phyloP scores from a whole-genome alignment of 2,329 filamentous ascomycete genomes.

The Elsinoe arachidis region DNA sequence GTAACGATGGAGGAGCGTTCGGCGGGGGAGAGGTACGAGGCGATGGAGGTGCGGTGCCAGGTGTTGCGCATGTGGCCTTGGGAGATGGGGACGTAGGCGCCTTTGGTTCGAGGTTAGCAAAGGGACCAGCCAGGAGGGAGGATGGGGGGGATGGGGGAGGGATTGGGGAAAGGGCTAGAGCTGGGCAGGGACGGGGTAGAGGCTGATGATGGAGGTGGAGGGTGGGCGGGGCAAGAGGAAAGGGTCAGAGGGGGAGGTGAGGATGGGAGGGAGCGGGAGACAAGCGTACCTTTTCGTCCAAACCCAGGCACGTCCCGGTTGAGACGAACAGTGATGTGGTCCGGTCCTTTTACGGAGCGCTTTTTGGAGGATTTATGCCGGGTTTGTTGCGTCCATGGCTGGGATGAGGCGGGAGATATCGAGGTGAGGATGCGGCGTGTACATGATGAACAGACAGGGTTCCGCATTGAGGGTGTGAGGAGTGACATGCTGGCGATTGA shows the following conservation, averaged over 20 bases:
- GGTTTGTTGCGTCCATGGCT: conserved; percentile 22
- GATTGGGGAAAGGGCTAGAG: not conserved
- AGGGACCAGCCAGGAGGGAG: not conserved
- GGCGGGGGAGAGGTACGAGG: conserved; percentile 43
- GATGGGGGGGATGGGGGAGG: not conserved
- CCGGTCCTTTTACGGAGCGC: conserved; percentile 21
- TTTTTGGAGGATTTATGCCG: conserved; percentile 29
- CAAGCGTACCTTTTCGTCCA: conserved; percentile 36
- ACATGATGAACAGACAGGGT: conserved; percentile 17
- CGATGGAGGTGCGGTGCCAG: conserved; percentile 44
- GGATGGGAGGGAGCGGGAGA: not conserved
- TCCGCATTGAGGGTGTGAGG: conserved; percentile 11
- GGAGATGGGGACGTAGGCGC: conserved; percentile 44
- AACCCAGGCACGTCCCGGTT: conserved; percentile 45
- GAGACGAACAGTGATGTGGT: conserved; percentile 42
- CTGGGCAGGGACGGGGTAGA: not conserved
- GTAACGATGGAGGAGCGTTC: conserved; percentile 39
- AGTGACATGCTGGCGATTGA: conserved; percentile 13
- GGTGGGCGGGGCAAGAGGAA: not conserved
- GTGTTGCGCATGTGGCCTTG: conserved; percentile 47
- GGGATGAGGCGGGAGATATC: conserved; percentile 13
- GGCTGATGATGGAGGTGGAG: not conserved
- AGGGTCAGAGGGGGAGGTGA: not conserved
- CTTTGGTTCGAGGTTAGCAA: no score
- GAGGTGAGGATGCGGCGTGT: conserved; percentile 14